A percentile compares a stretch with the other conserved stretches of the same genome.
phyloP scores from a whole-genome alignment of 83 land plant genomes.

The Thuja plicata region DNA sequence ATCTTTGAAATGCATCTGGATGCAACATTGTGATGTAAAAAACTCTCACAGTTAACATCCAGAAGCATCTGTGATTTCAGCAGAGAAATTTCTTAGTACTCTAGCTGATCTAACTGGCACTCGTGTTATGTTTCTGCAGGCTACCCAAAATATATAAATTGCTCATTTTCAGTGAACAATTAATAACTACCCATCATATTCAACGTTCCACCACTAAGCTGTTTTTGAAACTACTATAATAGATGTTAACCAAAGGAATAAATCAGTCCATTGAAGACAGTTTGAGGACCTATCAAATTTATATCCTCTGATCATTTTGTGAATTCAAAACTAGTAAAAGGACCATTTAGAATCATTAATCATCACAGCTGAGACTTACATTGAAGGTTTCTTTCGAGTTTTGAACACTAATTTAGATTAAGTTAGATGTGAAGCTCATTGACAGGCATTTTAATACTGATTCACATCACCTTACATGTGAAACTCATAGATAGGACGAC shows the following conservation, averaged over 20 bases:
- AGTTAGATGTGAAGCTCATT: neutral
- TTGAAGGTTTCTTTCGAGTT: neutral
- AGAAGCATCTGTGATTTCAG: too few relatives aligned
- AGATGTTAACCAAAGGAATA: neutral
- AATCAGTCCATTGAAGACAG: neutral
- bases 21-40: too few relatives aligned
- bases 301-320: neutral
- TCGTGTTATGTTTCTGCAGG: neutral
- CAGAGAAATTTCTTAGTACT: neutral
- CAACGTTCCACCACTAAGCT: neutral
- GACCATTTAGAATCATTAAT: neutral
- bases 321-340: neutral
- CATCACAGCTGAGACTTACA: neutral
- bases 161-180: neutral
- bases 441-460: neutral
- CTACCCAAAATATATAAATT: neutral
- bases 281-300: neutral
- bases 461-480: neutral
- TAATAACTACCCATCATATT: neutral
- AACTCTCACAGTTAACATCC: too few relatives aligned
- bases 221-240: too few relatives aligned
- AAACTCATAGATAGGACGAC: neutral
- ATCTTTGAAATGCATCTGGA: too few relatives aligned
- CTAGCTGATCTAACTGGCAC: neutral
- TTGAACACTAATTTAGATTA: too few relatives aligned